phyloP scores from a whole-genome alignment of 345 rosid species.

The Sisymbrium altissimum region DNA sequence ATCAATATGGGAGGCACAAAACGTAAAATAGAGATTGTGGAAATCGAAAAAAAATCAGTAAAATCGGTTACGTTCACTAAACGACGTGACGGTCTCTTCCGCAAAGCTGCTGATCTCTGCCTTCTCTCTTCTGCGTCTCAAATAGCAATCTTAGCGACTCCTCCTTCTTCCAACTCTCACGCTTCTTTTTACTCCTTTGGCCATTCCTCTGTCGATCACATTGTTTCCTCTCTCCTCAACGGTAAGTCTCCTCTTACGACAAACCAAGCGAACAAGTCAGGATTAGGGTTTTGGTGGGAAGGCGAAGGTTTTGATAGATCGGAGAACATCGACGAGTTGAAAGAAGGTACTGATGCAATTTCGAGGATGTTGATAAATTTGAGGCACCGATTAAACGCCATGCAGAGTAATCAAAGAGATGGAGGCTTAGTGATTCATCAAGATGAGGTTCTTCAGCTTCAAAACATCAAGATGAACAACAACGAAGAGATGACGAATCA shows the following conservation, averaged over 20 bases:
- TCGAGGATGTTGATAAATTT: constrained; percentile 3
- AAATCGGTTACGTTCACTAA: background rate
- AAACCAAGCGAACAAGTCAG: background rate
- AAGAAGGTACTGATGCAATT: background rate
- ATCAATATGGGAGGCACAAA: constrained; percentile 17
- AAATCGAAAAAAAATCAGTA: background rate
- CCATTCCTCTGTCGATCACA: constrained; percentile 11
- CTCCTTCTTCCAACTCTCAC: constrained; percentile 7
- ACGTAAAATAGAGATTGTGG: background rate
- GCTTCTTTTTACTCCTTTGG: constrained; percentile 25
- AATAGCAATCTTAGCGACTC: constrained; percentile 17
- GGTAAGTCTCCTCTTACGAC: background rate
- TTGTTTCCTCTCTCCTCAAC: background rate
- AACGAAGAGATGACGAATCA: background rate
- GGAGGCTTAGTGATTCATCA: background rate
- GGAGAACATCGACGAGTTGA: constrained; percentile 8
- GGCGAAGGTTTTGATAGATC: background rate
- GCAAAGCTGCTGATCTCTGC: constrained; percentile 12
- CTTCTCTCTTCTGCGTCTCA: background rate
- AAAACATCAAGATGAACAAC: background rate
- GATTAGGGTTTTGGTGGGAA: constrained; percentile 30
- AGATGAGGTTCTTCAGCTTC: background rate
- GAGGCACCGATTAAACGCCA: background rate
- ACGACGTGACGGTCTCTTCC: constrained; percentile 5
- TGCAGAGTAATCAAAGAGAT: background rate